Evolutionary conservation across 176 grass and related monocot species (phyloP), one percentile per base, ranked within the genome.

Genomic region (Aegilops tauschii): DNA sequence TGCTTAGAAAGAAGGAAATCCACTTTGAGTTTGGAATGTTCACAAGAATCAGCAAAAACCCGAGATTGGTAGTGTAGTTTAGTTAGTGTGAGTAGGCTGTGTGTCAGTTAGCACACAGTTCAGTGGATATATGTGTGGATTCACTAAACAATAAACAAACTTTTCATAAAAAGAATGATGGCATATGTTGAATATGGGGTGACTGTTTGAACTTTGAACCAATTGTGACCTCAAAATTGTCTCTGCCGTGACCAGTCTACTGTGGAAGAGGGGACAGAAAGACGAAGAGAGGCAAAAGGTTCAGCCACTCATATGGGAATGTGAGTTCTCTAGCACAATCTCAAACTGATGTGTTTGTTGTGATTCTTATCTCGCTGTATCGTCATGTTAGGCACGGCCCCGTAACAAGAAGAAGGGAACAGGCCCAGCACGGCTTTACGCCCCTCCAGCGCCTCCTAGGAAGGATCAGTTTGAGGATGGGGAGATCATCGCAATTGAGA

Each of bases 211-310:
- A 73, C 21, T 73, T 45, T 16, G 21, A 73, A 73, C 73, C 73
- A 20, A 76, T 20, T 76, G 13, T 76, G 32, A 81, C 45, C 79
- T 64, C 28, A 20, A 28, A 68, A 65, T 31, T 78, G 71, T 40
- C 17, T 76, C 74, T 89, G 9, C 21, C 63, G 12, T 73, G 28
- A 29, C n/a, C 61, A 92, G 91, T 95, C n/a, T 91, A 91, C 78
- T 93, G 93, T 28, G 93, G 93, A 59, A 91, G 93, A 89, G 93
- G 93, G 4, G 93, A 95, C 65, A 93, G 87, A 66, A 95, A 93
- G 78, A 95, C 93, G 0, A 92, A 80, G 18, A 91, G 87, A 36
- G 93, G 93, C 13, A 95, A 93, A 86, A 90, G 93, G 36, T 95
- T 95, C 89, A 93, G 88, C 65, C 93, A 95, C 72, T 95, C 91